Evolutionary conservation across 805 yeast genomes (phyloP), one percentile per base, ranked within the genome.

Genomic region (Barnettozyma botsteinii): DNA sequence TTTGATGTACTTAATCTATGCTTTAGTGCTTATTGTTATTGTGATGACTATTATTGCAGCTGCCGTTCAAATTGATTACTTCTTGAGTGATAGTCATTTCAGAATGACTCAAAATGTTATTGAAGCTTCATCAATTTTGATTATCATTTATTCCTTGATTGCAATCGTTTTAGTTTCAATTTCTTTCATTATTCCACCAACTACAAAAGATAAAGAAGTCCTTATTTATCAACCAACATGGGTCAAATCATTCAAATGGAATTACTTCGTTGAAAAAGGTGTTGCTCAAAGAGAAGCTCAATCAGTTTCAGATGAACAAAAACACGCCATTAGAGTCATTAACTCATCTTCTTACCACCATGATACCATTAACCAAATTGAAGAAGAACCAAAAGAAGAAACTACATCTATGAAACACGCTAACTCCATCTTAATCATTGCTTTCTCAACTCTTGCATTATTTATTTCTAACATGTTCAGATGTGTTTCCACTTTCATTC

Each of bases 141-240:
- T 73, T 42, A 47, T 67, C 20, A 38, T 73, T 24, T 83, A 81
- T 58, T 74, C 87, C 4, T 59, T 74, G 35, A 56, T 78, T 3
- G 74, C 88, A 3, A 59, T 76, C 35, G 37, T 61, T 11, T 67
- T 83, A 51, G 66, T 81, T 31, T 56, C 57, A 0, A 50, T 74
- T 35, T 75, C 88, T 3, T 82, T 63, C 52, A 49, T 73, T 40
- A 64, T 79, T 51, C 73, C 73, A 48, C 76, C 85, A 17, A 75
- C 85, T 6, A 47, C 64, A 33, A 59, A 59, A 25, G 81, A 77
- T 54, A 71, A 70, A 41, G 57, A 65, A 35, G 66, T 81, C 30
- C 68, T 73, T 48, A 76, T 72, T 38, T 81, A 75, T 57, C 85
- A 79, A 57, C 86, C 93, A 37, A 76, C 78, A 66, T 84, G 93